These are phyloP conservation scores for Aspergillus cristatus DNA, from an alignment of 495 filamentous ascomycete genomes.

Conservation along the genomic window DNA sequence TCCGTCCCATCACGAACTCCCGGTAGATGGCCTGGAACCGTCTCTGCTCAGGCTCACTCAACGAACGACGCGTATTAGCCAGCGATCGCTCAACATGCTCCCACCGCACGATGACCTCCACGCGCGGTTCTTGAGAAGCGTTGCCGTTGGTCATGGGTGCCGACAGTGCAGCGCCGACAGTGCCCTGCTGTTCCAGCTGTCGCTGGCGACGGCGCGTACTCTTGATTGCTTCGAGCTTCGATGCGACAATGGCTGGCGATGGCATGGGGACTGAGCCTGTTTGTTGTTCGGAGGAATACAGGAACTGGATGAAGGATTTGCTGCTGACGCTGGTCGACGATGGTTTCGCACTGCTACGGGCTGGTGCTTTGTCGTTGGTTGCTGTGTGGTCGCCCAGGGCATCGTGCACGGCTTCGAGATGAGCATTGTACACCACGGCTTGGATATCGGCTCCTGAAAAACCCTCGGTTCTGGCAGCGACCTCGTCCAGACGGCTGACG, in stretches of 20 bases:
- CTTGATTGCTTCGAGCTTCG: conserved; percentile 68
- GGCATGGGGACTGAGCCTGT: conserved; percentile 41
- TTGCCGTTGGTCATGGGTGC: conserved; percentile 18
- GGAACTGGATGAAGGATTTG: conserved; percentile 66
- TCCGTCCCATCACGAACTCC: conserved; percentile 85
- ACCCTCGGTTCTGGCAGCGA: conserved; percentile 75
- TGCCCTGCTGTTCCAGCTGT: conserved; percentile 40
- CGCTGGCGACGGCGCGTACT: conserved; percentile 51
- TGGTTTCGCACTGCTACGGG: conserved; percentile 20
- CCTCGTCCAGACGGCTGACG: conserved; percentile 42
- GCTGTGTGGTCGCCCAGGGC: conserved; percentile 60
- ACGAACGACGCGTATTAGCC: conserved; percentile 70
- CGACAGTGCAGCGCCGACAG: conserved; percentile 13
- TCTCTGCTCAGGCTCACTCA: conserved; percentile 62
- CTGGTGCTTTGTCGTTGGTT: conserved; percentile 23
- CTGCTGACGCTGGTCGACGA: conserved; percentile 25
- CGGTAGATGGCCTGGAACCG: conserved; percentile 73
- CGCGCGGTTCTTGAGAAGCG: conserved; percentile 29
- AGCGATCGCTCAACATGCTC: conserved; percentile 73
- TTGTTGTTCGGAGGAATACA: conserved; percentile 54
- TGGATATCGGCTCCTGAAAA: conserved; percentile 93
- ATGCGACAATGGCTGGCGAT: conserved; percentile 58
- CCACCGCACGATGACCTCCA: conserved; percentile 81
- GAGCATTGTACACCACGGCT: conserved; percentile 90
- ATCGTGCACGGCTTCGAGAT: conserved; percentile 93